Evolutionary conservation across 2,329 filamentous ascomycete species (phyloP).

Genomic region (Colletotrichum viniferum): DNA sequence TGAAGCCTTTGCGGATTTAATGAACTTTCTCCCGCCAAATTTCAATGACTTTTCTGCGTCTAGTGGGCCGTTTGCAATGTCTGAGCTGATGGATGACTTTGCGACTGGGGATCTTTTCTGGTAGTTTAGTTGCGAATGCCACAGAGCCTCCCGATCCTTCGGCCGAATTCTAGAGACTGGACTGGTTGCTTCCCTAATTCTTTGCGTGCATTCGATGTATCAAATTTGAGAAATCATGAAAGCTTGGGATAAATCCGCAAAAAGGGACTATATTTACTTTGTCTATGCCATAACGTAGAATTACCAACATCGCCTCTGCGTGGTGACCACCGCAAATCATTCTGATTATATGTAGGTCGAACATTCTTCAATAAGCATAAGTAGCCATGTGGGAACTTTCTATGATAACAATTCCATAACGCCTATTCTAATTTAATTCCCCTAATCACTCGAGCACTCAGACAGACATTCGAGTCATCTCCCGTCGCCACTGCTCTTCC

Average conservation of each 20-base stretch:
- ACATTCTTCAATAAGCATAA: not conserved
- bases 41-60: not conserved
- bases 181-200: not conserved
- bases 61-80: not conserved
- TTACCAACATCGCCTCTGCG: not conserved
- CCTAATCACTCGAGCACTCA: not conserved
- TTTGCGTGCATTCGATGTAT: not conserved
- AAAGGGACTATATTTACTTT: fast-evolving
- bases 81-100: constrained; percentile 12
- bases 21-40: not conserved
- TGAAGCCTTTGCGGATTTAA: not conserved
- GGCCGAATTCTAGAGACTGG: not conserved
- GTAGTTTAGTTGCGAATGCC: not conserved
- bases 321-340: not conserved
- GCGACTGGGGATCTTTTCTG: constrained; percentile 10
- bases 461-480: not conserved
- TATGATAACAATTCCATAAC: not conserved
- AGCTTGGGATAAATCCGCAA: not conserved
- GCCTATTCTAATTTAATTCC: not conserved
- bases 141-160: not conserved
- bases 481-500: constrained; percentile 29
- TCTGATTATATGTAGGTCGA: not conserved
- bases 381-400: not conserved
- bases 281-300: not conserved
- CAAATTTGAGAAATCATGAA: not conserved